Evolutionary conservation across 495 filamentous ascomycete species (phyloP), one percentile per base, ranked within the genome.

Genomic region (Aspergillus leporis): DNA sequence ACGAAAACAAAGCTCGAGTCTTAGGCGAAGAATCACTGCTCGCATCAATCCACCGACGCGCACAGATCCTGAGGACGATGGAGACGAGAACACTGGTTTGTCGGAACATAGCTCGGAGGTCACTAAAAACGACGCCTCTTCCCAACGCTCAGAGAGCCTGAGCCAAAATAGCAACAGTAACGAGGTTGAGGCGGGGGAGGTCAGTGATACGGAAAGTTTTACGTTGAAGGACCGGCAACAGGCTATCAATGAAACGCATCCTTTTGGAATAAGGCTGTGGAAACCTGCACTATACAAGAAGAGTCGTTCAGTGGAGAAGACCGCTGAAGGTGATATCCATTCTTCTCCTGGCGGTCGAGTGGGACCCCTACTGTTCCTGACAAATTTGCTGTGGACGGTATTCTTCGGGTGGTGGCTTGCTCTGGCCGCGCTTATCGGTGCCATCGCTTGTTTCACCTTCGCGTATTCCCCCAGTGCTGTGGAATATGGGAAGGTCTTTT

Each of bases 221-320:
- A 86, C 83, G 3, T 71, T 86, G 43, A 95, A 96, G 75, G 94
- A 98, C 69, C 87, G 93, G 38, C 94, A 99, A 74, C 88, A 96
- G 71, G 94, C 94, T 51, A 99, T 99, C 75, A 99, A 99, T 74
- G 88, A 96, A 71, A 99, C 94, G 0, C 94, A 99, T 78, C 94
- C 94, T 0, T 99, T 99, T 64, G 94, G 94, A 72, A 98, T 99
- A 67, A 88, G 94, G 60, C 89, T 99, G 32, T 99, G 94, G 94
- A 99, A 99, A 72, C 94, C 94, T 19, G 94, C 94, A 0, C 70
- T 99, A 40, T 99, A 99, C 81, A 98, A 98, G 79, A 99, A 99
- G 70, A 87, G 87, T 64, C 86, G 94, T 57, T 98, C 95, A 8
- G 94, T 99, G 16, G 91, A 97, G 65, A 93, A 94, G 76, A 95